These are phyloP conservation scores for Lactifluus volemus DNA, from an alignment of 768 basidiomycete genomes.

Conservation along the genomic window DNA sequence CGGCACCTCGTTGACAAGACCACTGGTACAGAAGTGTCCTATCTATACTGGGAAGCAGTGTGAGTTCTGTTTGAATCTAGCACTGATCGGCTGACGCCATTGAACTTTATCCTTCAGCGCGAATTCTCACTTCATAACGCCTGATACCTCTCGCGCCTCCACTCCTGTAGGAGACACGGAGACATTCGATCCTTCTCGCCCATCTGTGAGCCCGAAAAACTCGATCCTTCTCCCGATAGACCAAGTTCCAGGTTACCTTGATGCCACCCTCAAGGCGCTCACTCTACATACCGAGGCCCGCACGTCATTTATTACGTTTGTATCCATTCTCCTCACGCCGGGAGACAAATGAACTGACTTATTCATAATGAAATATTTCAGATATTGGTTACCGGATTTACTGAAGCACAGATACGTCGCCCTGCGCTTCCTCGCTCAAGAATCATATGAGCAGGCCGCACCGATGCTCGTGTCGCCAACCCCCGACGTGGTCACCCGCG, in stretches of 20 bases:
- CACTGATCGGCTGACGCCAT: background rate
- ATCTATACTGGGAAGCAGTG: slow-evolving; percentile 12
- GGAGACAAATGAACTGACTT: no score
- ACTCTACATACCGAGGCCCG: no score
- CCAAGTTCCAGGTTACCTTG: slow-evolving; percentile 31
- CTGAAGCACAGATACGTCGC: slow-evolving; percentile 32
- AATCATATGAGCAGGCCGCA: slow-evolving; percentile 34
- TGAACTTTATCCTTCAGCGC: background rate
- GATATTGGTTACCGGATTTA: slow-evolving; percentile 37
- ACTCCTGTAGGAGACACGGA: background rate
- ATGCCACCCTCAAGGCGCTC: slow-evolving; percentile 25
- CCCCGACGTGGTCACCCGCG: slow-evolving; percentile 36
- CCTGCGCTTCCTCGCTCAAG: slow-evolving; percentile 38
- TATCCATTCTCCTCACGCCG: no score
- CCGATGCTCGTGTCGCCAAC: slow-evolving; percentile 30
- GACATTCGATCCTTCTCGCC: slow-evolving; percentile 10
- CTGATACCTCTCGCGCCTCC: background rate
- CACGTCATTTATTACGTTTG: no score
- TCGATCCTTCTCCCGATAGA: slow-evolving; percentile 26
- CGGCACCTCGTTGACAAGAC: slow-evolving; percentile 8
- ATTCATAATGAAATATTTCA: background rate
- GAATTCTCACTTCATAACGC: background rate
- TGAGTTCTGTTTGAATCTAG: background rate
- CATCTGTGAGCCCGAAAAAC: no score
- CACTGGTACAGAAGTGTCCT: slow-evolving; percentile 2